These are phyloP conservation scores for Selaginella tamariscina DNA, from an alignment of 75 land plant genomes.

Conservation along the genomic window DNA sequence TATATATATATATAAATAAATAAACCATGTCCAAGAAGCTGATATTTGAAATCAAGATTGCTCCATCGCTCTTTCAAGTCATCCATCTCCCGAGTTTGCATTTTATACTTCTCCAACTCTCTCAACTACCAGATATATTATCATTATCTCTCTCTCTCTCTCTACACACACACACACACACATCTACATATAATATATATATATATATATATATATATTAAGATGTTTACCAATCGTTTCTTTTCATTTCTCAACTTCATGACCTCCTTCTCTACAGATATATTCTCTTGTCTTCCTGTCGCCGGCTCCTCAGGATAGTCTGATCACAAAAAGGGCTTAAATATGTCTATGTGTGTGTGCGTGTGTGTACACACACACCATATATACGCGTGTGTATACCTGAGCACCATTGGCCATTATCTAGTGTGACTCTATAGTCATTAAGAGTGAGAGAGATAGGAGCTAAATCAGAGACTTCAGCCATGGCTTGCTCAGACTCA, in stretches of 20 bases:
- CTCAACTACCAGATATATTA: not conserved
- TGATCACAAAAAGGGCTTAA: too few relatives aligned
- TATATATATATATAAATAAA: too few relatives aligned
- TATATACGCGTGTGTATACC: not conserved
- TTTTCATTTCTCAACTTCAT: not conserved
- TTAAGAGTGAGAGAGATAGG: not conserved
- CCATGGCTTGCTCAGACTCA: slow-evolving; percentile 1
- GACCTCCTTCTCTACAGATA: not conserved
- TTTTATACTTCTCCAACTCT: not conserved
- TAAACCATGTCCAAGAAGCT: slow-evolving; percentile 3
- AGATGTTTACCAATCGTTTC: not conserved
- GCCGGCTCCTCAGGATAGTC: too few relatives aligned
- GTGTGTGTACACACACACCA: too few relatives aligned
- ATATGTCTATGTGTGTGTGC: too few relatives aligned
- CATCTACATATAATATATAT: too few relatives aligned
- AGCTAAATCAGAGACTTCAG: not conserved
- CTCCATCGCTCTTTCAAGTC: not conserved
- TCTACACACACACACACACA: too few relatives aligned
- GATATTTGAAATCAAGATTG: not conserved
- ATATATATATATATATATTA: too few relatives aligned
- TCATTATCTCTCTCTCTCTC: too few relatives aligned
- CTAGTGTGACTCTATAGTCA: not conserved
- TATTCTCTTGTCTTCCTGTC: too few relatives aligned
- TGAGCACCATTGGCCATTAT: not conserved
- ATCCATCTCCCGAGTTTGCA: not conserved